phyloP scores from a whole-genome alignment of 345 rosid species.

The Camelina laxa region DNA sequence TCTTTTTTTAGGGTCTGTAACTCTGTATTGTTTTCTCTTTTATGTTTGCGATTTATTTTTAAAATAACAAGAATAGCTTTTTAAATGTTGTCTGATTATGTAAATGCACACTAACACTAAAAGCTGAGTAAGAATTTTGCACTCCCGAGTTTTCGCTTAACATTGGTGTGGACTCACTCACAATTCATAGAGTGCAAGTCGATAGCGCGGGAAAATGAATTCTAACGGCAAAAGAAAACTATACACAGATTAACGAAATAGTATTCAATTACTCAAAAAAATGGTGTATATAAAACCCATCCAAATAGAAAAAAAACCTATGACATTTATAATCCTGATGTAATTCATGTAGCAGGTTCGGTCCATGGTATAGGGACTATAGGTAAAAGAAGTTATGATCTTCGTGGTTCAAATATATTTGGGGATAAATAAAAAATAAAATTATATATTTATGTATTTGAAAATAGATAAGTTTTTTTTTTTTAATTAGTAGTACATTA shows the following conservation, averaged over 20 bases:
- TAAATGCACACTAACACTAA: conserved; percentile 21
- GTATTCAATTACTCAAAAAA: background rate
- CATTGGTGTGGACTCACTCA: conserved; percentile 17
- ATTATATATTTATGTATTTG: background rate
- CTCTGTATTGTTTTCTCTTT: conserved; percentile 1
- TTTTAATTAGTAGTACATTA: background rate
- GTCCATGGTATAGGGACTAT: background rate
- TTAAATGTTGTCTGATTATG: background rate
- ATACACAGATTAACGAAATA: conserved; percentile 9
- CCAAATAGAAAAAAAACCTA: background rate
- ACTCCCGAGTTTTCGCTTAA: conserved; percentile 31
- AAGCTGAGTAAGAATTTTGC: conserved; percentile 15
- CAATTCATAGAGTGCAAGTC: background rate
- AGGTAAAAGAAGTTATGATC: background rate
- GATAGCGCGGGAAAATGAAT: conserved; percentile 1
- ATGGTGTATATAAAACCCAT: background rate
- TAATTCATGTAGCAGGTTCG: background rate
- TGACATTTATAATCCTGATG: background rate
- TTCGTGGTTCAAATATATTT: background rate
- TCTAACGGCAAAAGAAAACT: conserved; percentile 14
- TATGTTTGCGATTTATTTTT: conserved; percentile 8
- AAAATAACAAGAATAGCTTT: background rate
- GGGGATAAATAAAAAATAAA: background rate
- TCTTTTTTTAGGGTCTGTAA: conserved; percentile 13
- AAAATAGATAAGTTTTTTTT: background rate